phyloP scores from a whole-genome alignment of 139 green algal species.

The Mesotaenium endlicherianum region DNA sequence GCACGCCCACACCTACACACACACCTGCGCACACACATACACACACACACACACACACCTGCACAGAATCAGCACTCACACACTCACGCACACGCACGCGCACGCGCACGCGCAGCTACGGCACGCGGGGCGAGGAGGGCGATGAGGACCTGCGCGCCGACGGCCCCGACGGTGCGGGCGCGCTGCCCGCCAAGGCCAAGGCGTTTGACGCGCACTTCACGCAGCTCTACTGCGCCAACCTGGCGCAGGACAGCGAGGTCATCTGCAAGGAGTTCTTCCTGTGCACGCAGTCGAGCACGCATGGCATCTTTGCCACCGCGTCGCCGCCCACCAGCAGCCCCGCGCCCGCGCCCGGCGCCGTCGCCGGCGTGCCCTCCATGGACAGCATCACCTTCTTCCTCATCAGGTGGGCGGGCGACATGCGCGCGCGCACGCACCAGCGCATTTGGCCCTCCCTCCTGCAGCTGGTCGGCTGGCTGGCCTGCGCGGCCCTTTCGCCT shows the following conservation, averaged over 20 bases:
- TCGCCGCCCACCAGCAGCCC: conserved; percentile 11
- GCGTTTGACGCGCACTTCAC: conserved; percentile 44
- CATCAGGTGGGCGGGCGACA: conserved; percentile 29
- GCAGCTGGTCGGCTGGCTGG: too few relatives aligned
- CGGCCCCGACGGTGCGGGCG: conserved; percentile 3
- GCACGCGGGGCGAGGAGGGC: background rate
- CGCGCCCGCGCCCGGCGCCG: background rate
- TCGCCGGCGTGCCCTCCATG: conserved; percentile 32
- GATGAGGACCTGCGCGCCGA: background rate
- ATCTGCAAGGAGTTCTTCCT: conserved; percentile 57
- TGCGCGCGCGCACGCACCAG: too few relatives aligned
- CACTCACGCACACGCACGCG: too few relatives aligned
- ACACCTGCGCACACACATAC: too few relatives aligned
- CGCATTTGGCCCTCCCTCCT: too few relatives aligned
- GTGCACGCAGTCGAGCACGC: background rate
- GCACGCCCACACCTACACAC: too few relatives aligned
- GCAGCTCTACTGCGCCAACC: conserved; percentile 35
- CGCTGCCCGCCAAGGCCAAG: background rate
- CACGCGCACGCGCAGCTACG: background rate
- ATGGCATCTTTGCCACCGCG: conserved; percentile 33
- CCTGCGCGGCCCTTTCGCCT: too few relatives aligned
- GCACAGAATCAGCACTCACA: too few relatives aligned
- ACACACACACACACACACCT: too few relatives aligned
- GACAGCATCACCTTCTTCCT: conserved; percentile 52
- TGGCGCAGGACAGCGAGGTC: conserved; percentile 16